Percentiles rank a stretch among this genome's conserved stretches.
phyloP scores from a whole-genome alignment of 148 eudicot genomes.

The Drosera capensis region DNA sequence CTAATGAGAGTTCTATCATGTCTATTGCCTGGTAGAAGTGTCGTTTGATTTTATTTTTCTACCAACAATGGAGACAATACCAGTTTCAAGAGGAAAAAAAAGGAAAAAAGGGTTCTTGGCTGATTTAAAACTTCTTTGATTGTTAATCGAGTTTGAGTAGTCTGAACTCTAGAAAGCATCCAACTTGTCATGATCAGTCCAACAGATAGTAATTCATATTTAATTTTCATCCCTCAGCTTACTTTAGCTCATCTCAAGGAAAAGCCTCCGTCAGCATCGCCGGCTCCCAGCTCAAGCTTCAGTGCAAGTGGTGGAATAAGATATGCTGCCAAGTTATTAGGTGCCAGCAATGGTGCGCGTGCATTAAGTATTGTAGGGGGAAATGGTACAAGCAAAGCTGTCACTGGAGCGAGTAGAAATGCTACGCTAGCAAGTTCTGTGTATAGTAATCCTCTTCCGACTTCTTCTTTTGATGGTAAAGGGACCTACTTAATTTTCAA shows the following conservation, averaged over 20 bases:
- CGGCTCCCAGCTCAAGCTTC: constrained; percentile 37
- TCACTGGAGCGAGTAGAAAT: constrained; percentile 36
- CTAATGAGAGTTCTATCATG: no score
- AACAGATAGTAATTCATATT: no score
- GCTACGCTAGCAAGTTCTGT: constrained; percentile 33
- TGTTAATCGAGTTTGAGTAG: no score
- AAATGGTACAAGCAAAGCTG: constrained; percentile 49
- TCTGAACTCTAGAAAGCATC: no score
- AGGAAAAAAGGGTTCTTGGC: no score
- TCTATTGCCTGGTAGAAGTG: no score
- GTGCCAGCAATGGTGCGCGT: constrained; percentile 52
- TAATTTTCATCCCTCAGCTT: no score
- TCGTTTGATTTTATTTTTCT: no score
- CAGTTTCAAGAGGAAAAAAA: no score
- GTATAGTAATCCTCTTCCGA: constrained; percentile 34
- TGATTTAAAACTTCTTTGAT: no score
- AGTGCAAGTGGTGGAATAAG: constrained; percentile 68
- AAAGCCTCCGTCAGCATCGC: constrained; percentile 31
- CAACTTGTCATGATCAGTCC: no score
- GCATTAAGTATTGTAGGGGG: constrained; percentile 76
- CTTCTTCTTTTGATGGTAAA: constrained; percentile 33
- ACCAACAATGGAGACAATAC: no score
- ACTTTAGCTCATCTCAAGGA: constrained; percentile 75
- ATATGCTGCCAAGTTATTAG: constrained; percentile 68
- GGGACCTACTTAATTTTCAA: constrained; percentile 27